These are phyloP conservation scores for Nannizziopsis arthrosporioides DNA, from an alignment of 2,329 filamentous ascomycete species.

Conservation along the genomic window DNA sequence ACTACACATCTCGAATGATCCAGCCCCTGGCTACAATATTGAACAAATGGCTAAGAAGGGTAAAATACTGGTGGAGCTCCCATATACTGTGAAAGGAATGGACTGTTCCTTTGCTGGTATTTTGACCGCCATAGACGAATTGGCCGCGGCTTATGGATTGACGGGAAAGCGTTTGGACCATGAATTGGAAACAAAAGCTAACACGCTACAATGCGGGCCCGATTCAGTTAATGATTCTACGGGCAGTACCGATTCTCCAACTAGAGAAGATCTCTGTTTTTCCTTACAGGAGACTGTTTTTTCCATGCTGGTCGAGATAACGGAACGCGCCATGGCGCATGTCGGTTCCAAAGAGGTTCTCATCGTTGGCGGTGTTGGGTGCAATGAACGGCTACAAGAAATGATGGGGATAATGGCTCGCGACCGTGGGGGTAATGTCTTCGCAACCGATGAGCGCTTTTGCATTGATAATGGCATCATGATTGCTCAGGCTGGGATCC, in stretches of 20 bases:
- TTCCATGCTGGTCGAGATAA: slow-evolving; percentile 97
- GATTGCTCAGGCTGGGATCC: slow-evolving; percentile 90
- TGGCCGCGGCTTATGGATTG: slow-evolving; percentile 48
- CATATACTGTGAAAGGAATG: slow-evolving; percentile 97
- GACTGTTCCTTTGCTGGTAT: slow-evolving; percentile 95
- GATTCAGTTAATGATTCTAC: slow-evolving; percentile 12
- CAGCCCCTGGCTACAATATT: slow-evolving; percentile 94
- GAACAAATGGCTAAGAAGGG: slow-evolving; percentile 78
- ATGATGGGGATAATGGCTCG: slow-evolving; percentile 97
- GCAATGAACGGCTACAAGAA: slow-evolving; percentile 84
- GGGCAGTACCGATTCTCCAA: slow-evolving; percentile 37
- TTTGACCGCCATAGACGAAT: slow-evolving; percentile 65
- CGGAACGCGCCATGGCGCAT: slow-evolving; percentile 95
- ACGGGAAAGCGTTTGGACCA: slow-evolving; percentile 27
- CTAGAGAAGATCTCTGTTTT: slow-evolving; percentile 79
- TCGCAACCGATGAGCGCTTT: slow-evolving; percentile 90
- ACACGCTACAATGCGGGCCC: neutral
- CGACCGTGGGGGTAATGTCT: slow-evolving; percentile 79
- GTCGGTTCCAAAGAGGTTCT: slow-evolving; percentile 87
- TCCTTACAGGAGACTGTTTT: slow-evolving; percentile 90
- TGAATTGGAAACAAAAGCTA: slow-evolving; percentile 39
- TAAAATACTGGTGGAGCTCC: slow-evolving; percentile 65
- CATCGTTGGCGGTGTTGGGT: slow-evolving; percentile 90
- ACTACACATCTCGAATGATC: slow-evolving; percentile 84
- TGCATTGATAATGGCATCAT: slow-evolving; percentile 99